Percentiles rank a stretch among this genome's conserved stretches.
Evolutionary conservation across 2,329 filamentous ascomycete genomes (phyloP).

Genomic region (Calonectria crousiana): DNA sequence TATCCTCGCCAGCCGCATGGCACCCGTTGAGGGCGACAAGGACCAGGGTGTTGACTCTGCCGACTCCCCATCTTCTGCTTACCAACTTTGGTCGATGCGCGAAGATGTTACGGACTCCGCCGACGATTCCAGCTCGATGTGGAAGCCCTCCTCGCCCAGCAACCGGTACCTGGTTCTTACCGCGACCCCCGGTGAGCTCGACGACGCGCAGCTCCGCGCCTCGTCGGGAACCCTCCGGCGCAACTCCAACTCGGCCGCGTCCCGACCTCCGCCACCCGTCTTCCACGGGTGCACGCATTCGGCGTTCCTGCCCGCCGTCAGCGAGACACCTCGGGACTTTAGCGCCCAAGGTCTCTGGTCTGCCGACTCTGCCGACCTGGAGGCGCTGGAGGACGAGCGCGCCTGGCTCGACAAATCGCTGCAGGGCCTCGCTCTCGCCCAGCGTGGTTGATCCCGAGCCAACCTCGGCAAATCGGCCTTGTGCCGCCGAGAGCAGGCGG

Average conservation of each 20-base stretch:
- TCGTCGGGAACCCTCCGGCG: slow-evolving; percentile 40
- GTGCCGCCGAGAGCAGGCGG: background rate
- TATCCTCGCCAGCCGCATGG: slow-evolving; percentile 27
- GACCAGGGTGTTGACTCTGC: slow-evolving; percentile 21
- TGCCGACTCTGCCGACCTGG: slow-evolving; percentile 28
- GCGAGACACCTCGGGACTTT: slow-evolving; percentile 44
- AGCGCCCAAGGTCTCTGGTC: slow-evolving; percentile 41
- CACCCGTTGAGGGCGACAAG: slow-evolving; percentile 16
- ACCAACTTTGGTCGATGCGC: slow-evolving; percentile 43
- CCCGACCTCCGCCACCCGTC: slow-evolving; percentile 39
- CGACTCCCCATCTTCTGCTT: slow-evolving; percentile 31
- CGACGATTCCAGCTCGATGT: slow-evolving; percentile 29
- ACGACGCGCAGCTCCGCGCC: slow-evolving; percentile 32
- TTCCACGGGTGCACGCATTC: slow-evolving; percentile 37
- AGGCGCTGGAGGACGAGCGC: slow-evolving; percentile 30
- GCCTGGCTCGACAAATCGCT: slow-evolving; percentile 43
- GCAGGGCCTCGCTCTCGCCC: slow-evolving; percentile 37
- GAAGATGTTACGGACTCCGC: slow-evolving; percentile 8
- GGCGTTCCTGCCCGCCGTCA: slow-evolving; percentile 38
- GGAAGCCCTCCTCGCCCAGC: slow-evolving; percentile 34
- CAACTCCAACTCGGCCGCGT: slow-evolving; percentile 28
- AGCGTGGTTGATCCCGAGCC: slow-evolving; percentile 33
- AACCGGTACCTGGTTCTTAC: slow-evolving; percentile 38
- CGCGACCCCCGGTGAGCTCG: slow-evolving; percentile 30
- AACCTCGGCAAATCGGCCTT: slow-evolving; percentile 1